Conservation (phyloP, 179 eudicot genomes). For the Silene vulgaris region DNA sequence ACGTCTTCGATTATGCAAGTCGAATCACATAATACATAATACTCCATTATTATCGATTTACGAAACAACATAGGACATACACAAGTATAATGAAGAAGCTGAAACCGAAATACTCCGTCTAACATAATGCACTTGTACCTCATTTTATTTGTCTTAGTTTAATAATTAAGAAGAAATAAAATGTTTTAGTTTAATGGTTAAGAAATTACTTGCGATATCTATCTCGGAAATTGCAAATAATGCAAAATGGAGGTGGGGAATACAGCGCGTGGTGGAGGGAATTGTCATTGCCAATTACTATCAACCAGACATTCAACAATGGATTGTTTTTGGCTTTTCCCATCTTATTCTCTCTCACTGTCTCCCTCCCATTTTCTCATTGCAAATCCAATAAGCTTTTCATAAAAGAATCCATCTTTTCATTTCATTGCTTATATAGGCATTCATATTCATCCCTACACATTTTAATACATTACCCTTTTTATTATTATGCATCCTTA, state of each 20-base stretch:
- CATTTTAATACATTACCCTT: background rate
- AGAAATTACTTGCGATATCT: too few relatives aligned
- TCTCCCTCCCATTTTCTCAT: conserved; percentile 9
- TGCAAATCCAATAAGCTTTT: conserved; percentile 19
- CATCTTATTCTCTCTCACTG: conserved; percentile 18
- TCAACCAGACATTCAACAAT: conserved; percentile 6
- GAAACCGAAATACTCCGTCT: too few relatives aligned
- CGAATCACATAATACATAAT: conserved; percentile 28
- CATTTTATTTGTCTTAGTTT: too few relatives aligned
- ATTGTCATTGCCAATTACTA: background rate
- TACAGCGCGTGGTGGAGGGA: conserved; percentile 23
- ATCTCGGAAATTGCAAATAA: too few relatives aligned
- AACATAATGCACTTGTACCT: too few relatives aligned
- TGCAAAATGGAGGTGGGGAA: conserved; percentile 2
- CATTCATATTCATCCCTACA: background rate
- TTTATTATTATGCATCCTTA: background rate
- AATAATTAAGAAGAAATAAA: too few relatives aligned
- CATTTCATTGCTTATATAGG: background rate
- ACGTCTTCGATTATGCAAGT: conserved; percentile 15
- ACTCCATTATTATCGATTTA: background rate
- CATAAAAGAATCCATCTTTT: conserved; percentile 17
- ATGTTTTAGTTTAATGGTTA: too few relatives aligned
- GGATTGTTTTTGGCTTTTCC: conserved; percentile 20
- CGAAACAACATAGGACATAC: too few relatives aligned
- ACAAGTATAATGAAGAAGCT: too few relatives aligned